Evolutionary conservation across 192 early-diverging fungal species (phyloP).

Genomic region (Pilaira anomala): DNA sequence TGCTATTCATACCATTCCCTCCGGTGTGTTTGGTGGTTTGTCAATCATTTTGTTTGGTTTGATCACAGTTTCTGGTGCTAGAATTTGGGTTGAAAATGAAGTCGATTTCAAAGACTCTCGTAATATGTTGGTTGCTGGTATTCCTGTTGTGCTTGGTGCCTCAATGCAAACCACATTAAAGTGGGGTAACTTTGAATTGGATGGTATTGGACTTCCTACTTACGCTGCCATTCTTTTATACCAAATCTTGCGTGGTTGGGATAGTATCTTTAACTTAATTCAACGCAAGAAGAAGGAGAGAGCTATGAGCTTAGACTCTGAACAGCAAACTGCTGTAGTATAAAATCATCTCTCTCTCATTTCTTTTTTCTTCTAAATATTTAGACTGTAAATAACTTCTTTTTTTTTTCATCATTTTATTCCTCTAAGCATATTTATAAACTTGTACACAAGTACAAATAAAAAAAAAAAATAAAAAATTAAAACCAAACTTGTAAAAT

Average conservation of each 20-base stretch:
- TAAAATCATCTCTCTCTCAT: no score
- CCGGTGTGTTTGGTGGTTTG: slow-evolving; percentile 54
- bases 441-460: no score
- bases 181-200: slow-evolving; percentile 43
- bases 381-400: no score
- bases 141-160: slow-evolving; percentile 43
- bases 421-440: no score
- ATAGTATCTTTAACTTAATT: slow-evolving; percentile 1
- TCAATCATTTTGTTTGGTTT: slow-evolving; percentile 52
- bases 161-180: slow-evolving; percentile 44
- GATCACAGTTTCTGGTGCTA: slow-evolving; percentile 51
- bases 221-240: slow-evolving; percentile 39
- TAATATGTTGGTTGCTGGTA: slow-evolving; percentile 52
- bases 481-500: no score
- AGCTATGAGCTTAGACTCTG: no score
- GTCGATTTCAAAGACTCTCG: slow-evolving; percentile 51
- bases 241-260: slow-evolving; percentile 36
- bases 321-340: no score
- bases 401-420: no score
- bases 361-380: no score
- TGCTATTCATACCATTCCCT: slow-evolving; percentile 49
- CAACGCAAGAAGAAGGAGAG: not conserved
- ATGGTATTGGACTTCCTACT: slow-evolving; percentile 48
- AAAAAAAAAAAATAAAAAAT: no score
- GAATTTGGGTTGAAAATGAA: slow-evolving; percentile 54